phyloP scores from a whole-genome alignment of 495 filamentous ascomycete species.

The Aspergillus coremiiformis region DNA sequence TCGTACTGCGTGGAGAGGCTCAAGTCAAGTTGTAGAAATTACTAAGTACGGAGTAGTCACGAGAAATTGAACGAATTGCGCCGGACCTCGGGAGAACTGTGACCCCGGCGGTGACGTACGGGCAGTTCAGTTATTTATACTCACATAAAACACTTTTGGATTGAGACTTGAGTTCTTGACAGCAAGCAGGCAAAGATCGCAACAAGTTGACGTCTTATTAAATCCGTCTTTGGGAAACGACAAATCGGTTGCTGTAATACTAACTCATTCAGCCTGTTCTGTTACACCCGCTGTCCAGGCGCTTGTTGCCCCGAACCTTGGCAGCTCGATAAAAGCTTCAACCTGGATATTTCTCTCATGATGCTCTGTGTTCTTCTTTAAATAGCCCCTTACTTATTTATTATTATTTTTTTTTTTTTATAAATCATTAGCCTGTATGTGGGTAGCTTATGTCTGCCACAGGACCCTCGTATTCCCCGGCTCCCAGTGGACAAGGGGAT shows the following conservation, averaged over 20 bases:
- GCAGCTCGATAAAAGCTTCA: conserved; percentile 1
- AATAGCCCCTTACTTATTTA: neutral
- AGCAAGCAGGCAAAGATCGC: conserved; percentile 2
- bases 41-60: too few species aligned
- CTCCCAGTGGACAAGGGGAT: conserved; percentile 22
- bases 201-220: neutral
- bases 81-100: conserved; percentile 22
- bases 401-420: conserved; percentile 24
- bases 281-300: neutral
- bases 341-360: conserved; percentile 10
- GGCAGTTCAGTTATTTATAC: neutral
- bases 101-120: conserved; percentile 14
- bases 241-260: neutral
- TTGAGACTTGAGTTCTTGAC: neutral
- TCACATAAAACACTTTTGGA: neutral
- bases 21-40: too few species aligned
- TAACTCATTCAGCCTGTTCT: too few species aligned
- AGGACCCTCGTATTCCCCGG: conserved; percentile 21
- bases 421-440: conserved; percentile 46
- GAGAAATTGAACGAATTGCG: neutral
- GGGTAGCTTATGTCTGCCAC: conserved; percentile 36
- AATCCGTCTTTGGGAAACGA: neutral
- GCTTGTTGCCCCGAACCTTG: neutral
- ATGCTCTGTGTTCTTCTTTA: conserved; percentile 17
- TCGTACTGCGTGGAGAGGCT: too few species aligned